phyloP scores from a whole-genome alignment of 257 asterid genomes.

The Fraxinus quadrangulata region DNA sequence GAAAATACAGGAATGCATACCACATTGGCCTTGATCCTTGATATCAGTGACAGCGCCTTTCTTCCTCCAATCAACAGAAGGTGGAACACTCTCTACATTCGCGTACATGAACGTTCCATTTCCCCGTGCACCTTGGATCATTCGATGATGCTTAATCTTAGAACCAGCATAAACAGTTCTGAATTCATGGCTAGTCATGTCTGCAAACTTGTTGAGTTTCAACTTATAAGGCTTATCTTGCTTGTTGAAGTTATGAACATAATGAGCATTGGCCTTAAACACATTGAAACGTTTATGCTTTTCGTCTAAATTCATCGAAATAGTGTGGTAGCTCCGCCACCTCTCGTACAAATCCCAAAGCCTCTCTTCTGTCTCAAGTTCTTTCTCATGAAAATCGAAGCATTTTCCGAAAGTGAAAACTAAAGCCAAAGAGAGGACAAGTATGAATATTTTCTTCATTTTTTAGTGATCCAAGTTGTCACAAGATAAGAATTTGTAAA shows the following conservation, averaged over 20 bases:
- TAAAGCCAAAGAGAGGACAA: constrained; percentile 45
- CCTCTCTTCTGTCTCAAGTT: constrained; percentile 71
- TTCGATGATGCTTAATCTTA: constrained; percentile 62
- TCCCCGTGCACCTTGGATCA: constrained; percentile 42
- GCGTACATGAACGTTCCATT: constrained; percentile 60
- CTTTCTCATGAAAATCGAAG: constrained; percentile 70
- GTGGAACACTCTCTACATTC: constrained; percentile 49
- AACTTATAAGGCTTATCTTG: constrained; percentile 75
- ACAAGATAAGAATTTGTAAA: constrained; percentile 24
- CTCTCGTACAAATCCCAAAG: constrained; percentile 81
- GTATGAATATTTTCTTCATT: constrained; percentile 37
- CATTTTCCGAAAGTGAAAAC: constrained; percentile 42
- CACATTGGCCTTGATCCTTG: constrained; percentile 92
- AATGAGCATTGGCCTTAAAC: constrained; percentile 66
- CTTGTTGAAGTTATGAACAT: constrained; percentile 63
- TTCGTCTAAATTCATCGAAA: constrained; percentile 62
- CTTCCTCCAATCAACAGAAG: constrained; percentile 84
- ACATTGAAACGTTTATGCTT: constrained; percentile 72
- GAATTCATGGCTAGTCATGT: constrained; percentile 91
- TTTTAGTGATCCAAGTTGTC: constrained; percentile 23
- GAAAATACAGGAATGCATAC: constrained; percentile 34
- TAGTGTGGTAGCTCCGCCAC: constrained; percentile 88
- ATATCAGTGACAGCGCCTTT: constrained; percentile 69
- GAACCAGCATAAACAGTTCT: constrained; percentile 59
- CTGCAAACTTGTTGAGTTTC: constrained; percentile 81